Base-by-base conservation (phyloP, 495 filamentous ascomycete genomes). In the Sporormia fimetaria region DNA sequence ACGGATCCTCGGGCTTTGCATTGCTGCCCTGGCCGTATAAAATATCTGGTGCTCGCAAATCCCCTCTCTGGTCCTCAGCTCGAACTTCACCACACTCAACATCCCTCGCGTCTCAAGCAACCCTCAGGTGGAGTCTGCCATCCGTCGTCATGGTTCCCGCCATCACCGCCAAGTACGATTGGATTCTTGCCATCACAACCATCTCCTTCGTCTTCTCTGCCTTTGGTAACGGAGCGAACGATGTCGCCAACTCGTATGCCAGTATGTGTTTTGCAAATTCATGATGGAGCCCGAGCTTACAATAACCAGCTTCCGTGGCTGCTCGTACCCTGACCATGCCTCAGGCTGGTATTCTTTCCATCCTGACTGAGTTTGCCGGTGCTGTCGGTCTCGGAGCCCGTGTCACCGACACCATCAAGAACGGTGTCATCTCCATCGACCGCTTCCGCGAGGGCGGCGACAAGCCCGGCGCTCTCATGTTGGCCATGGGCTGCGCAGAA, bases 361-460 rank as follows among this genome's bases (percentile, higher is more conserved):
- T 45, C 3, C 3, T 29, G 11, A 52, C 47, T 62, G 81, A 85
- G 58, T 73, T 82, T 40, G 59, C 67, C 21, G 80, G 80, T 30
- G 70, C 75, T 12, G 60, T 83, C 21, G 69, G 69, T 25, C 68
- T 82, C n/a, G 76, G 78, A 22, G 60, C 68, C 18, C 73, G 75
- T 24, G 73, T 76, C 18, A 74, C 79, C 31, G 67, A 70, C 47
- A 83, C 80, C 21, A 81, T 83, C 63, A 71, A 73, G 37, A 75
- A 67, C 55, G 74, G 72, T 16, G 75, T 83, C 57, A 71, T 83
- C 56, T 53, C 52, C 32, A 67, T 67, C 40, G 40, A 64, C 0
- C 52, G 59, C 11, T 83, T 80, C 54, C 41, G 41, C 4, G 14
- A 29, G 16, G 12, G 6, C 23, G 34, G 59, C 0, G 64, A 63